phyloP scores from a whole-genome alignment of 78 protist genomes.

The Monosiga brevicollis region DNA sequence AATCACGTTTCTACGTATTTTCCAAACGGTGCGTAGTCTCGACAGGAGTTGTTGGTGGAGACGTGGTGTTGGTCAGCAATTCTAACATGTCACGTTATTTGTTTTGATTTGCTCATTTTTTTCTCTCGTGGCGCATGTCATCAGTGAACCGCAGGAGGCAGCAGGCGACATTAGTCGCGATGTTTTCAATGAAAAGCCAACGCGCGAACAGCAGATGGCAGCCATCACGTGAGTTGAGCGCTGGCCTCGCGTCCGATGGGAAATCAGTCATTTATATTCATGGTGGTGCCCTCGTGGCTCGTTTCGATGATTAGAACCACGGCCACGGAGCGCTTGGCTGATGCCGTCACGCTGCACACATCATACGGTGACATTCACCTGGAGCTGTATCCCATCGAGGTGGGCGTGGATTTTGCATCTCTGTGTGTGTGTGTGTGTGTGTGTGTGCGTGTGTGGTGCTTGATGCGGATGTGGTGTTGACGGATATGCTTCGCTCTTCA shows the following conservation, averaged over 20 bases:
- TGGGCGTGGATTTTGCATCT: background rate
- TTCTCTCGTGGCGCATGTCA: background rate
- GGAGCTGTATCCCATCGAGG: conserved; percentile 75
- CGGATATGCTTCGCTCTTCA: background rate
- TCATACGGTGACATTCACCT: conserved; percentile 73
- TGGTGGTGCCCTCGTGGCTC: too few relatives aligned
- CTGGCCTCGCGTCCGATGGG: too few relatives aligned
- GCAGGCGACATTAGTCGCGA: conserved; percentile 64
- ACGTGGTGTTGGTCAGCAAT: background rate
- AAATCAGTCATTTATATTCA: too few relatives aligned
- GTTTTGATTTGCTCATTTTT: background rate
- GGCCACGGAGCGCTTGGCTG: background rate
- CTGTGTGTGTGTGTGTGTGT: background rate
- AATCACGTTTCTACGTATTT: conserved; percentile 79
- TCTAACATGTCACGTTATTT: background rate
- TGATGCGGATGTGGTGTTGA: background rate
- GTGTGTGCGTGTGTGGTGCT: background rate
- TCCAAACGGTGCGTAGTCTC: conserved; percentile 73
- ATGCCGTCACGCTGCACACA: conserved; percentile 61
- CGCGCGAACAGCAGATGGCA: conserved; percentile 54
- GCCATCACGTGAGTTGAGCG: too few relatives aligned
- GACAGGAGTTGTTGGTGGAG: too few relatives aligned
- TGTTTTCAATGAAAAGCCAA: conserved; percentile 88
- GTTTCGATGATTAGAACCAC: too few relatives aligned
- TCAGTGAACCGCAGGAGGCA: background rate